Conservation (phyloP, 1,284 basidiomycete species). For the Ceratobasidium sp. region DNA sequence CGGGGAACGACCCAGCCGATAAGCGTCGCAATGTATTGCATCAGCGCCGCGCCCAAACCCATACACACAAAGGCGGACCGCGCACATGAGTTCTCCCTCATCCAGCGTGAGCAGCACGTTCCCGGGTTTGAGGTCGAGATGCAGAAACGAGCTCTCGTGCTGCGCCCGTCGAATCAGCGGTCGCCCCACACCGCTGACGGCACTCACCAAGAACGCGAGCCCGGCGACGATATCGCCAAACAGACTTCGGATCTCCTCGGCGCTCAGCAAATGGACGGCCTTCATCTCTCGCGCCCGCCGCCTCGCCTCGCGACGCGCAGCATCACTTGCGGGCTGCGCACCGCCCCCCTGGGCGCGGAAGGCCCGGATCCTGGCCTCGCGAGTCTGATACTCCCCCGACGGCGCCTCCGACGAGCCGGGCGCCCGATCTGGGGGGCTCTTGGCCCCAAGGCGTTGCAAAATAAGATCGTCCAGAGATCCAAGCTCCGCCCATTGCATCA, state of each 20-base stretch:
- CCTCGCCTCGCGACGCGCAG: constrained; percentile 48
- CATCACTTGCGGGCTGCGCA: constrained; percentile 63
- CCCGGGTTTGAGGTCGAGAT: constrained; percentile 92
- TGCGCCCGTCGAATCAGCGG: constrained; percentile 53
- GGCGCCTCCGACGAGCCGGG: constrained; percentile 45
- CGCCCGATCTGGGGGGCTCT: constrained; percentile 50
- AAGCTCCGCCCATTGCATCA: constrained; percentile 95
- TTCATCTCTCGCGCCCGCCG: constrained; percentile 55
- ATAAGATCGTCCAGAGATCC: constrained; percentile 56
- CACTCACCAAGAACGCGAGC: constrained; percentile 80
- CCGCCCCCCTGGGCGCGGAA: constrained; percentile 73
- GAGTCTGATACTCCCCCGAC: constrained; percentile 60
- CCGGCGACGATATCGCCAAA: constrained; percentile 84
- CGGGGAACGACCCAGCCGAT: constrained; percentile 17
- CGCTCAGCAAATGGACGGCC: constrained; percentile 81
- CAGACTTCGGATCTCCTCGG: constrained; percentile 79
- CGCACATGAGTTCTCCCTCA: constrained; percentile 82
- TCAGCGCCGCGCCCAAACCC: constrained; percentile 11
- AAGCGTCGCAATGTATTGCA: constrained; percentile 28
- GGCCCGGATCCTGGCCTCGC: constrained; percentile 76
- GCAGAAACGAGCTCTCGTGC: constrained; percentile 87
- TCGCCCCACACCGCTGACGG: neutral
- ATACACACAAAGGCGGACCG: constrained; percentile 43
- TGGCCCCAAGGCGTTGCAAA: constrained; percentile 49
- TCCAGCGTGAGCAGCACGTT: constrained; percentile 95